A percentile compares a stretch with the other conserved stretches of the same genome.
Evolutionary conservation across 2,329 filamentous ascomycete species (phyloP).

Genomic region (Lecanicillium sp.): DNA sequence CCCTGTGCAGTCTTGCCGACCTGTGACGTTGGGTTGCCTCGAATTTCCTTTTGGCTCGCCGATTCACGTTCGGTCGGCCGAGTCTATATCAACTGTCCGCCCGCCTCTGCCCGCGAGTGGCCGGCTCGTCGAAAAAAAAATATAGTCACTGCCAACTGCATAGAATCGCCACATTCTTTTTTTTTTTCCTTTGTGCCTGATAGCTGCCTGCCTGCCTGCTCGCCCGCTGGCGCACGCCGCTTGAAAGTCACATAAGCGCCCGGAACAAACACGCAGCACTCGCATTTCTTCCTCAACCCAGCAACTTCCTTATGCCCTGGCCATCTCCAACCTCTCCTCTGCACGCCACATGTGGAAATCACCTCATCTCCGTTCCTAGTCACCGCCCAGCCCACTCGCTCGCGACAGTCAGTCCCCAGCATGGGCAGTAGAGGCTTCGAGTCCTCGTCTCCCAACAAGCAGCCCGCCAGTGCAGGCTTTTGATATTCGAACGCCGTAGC

Average conservation of each 20-base stretch:
- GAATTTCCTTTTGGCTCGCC: background rate
- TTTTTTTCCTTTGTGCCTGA: no score
- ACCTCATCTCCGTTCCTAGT: no score
- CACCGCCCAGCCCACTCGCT: no score
- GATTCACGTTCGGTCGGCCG: slow-evolving; percentile 1
- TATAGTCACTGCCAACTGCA: no score
- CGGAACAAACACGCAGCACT: background rate
- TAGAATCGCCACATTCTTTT: no score
- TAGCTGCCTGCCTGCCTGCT: no score
- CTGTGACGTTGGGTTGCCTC: slow-evolving; percentile 6
- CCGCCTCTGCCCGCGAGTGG: slow-evolving; percentile 11
- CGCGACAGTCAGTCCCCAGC: background rate
- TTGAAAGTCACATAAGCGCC: no score
- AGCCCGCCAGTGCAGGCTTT: slow-evolving; percentile 7
- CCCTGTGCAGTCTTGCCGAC: background rate
- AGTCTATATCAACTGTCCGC: background rate
- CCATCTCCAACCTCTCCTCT: no score
- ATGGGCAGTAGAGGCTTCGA: background rate
- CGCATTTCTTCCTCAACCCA: background rate
- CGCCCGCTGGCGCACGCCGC: no score
- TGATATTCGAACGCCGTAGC: background rate
- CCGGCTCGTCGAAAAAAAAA: no score
- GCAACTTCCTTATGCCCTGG: no score
- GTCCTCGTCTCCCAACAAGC: slow-evolving; percentile 14
- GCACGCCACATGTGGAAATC: no score